Evolutionary conservation across 2,329 filamentous ascomycete genomes (phyloP).

Genomic region (Apiospora marii): DNA sequence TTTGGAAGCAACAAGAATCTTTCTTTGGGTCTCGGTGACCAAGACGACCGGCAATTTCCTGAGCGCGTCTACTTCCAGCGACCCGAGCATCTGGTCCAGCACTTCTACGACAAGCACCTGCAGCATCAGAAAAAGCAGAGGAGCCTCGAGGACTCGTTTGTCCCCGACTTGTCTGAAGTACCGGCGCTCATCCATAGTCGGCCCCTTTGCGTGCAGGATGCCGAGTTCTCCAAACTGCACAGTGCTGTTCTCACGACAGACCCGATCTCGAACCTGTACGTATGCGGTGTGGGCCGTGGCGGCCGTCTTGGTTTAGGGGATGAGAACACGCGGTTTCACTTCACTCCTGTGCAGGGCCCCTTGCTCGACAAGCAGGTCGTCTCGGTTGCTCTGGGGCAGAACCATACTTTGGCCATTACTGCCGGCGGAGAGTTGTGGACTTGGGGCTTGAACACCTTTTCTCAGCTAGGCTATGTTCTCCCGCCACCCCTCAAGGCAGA

Average conservation of each 20-base stretch:
- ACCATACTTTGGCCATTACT: slow-evolving; percentile 87
- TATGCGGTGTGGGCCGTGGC: slow-evolving; percentile 90
- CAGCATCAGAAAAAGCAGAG: slow-evolving; percentile 48
- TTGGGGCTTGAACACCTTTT: slow-evolving; percentile 89
- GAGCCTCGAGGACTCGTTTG: slow-evolving; percentile 42
- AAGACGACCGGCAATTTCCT: slow-evolving; percentile 92
- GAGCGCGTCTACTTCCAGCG: slow-evolving; percentile 81
- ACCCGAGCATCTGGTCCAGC: slow-evolving; percentile 77
- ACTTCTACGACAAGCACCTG: slow-evolving; percentile 75
- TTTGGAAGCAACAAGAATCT: slow-evolving; percentile 98
- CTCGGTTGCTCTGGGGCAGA: slow-evolving; percentile 86
- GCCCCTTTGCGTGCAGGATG: slow-evolving; percentile 79
- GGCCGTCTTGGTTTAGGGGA: slow-evolving; percentile 89
- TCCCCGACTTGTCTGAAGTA: slow-evolving; percentile 58
- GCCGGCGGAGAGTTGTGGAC: slow-evolving; percentile 91
- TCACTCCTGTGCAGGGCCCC: slow-evolving; percentile 81
- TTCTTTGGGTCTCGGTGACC: slow-evolving; percentile 91
- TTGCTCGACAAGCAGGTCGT: slow-evolving; percentile 77
- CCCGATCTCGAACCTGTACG: slow-evolving; percentile 86
- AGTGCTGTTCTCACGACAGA: slow-evolving; percentile 89
- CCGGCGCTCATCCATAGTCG: slow-evolving; percentile 76
- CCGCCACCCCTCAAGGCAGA: slow-evolving; percentile 73
- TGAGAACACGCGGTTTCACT: slow-evolving; percentile 88
- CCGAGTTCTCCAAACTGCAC: slow-evolving; percentile 89
- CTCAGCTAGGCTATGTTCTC: slow-evolving; percentile 85